Evolutionary conservation across 1,284 basidiomycete species (phyloP), one percentile per base, ranked within the genome.

Genomic region (Amylostereum areolatum): DNA sequence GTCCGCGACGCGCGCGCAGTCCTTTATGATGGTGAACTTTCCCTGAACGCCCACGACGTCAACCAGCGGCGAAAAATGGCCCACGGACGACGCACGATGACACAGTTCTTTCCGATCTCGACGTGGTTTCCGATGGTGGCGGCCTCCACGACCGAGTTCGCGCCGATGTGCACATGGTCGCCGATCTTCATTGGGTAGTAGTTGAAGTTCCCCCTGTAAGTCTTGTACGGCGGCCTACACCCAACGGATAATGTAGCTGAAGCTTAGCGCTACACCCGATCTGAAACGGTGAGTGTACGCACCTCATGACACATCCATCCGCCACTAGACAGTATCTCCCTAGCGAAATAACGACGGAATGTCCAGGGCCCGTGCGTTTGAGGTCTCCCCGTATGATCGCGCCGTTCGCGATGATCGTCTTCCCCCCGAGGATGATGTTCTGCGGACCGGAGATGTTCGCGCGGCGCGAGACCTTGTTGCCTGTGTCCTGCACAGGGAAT

Each of bases 121-220:
- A 98, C 94, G 57, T 95, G 85, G 61, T 86, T 91, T 1, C 97
- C 97, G 32, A 99, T 92, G 2, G 85, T 89, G 0, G 95, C 94
- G 1, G 97, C 96, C 69, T 99, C 95, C 11, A 99, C 80, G 47
- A 99, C 82, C 30, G 82, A 83, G 52, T 83, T 81, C 12, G 87
- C 80, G 4, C 96, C 97, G 45, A 99, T 91, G 53, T 93, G 86
- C 28, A 98, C 96, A 63, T 92, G 86, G 67, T 99, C 95, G 2
- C 92, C 91, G 29, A 99, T 84, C 65, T 96, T 94, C 83, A 97
- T 92, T 2, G 97, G 96, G 62, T 98, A 97, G 68, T 97, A 98
- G 59, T 97, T 97, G 77, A 97, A 97, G 51, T 85, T 83, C 46
- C 90, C 90, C 50, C 89, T 81, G 62, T 92, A 93, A 0, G 90